Evolutionary conservation across 2,329 filamentous ascomycete genomes (phyloP), one percentile per base, ranked within the genome.

Genomic region (Colletotrichum shisoi): DNA sequence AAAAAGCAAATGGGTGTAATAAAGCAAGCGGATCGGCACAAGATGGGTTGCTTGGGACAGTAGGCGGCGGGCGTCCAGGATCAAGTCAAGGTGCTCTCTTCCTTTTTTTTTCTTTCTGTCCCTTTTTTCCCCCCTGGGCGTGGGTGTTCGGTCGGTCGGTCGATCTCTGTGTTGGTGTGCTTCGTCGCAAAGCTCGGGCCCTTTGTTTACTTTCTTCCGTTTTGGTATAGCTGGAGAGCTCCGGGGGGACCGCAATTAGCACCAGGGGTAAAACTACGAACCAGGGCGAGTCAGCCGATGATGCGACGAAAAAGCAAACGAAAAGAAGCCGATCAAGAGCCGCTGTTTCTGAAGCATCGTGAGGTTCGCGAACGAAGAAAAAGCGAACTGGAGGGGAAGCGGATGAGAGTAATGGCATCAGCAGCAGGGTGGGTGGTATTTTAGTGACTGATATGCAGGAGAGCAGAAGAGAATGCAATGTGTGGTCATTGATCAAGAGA

Each of bases 131-230:
- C 13, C 37, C 17, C 37, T 17, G 31, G 45, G 15, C 15, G 57
- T 59, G 57, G 68, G 68, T 63, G 70, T 74, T 76, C 78, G 75
- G 45, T 45, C 53, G 37, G 21, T 59, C 45, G 56, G 56, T 5
- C 42, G 57, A 4, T 51, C 49, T 7, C n/a, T 65, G 60, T 65
- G 63, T 42, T 64, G 57, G 42, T 65, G 62, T 64, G 54, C 58
- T 57, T 64, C 61, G 65, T 68, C 70, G 64, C 69, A 65, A 68
- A 74, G 75, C 74, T 76, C 73, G 74, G 76, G 68, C 73, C 76
- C 72, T 77, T 79, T 80, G 79, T 79, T 80, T 79, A 79, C 77
- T 74, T 74, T 75, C 75, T 72, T 73, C 77, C 77, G 73, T 71
- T 75, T 76, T 75, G 70, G 76, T 77, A 77, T 72, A 76, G 74